Percentiles rank a stretch among this genome's conserved stretches.
Evolutionary conservation across 108 stramenopile species (phyloP).

Genomic region (Nitzschia putrida): DNA sequence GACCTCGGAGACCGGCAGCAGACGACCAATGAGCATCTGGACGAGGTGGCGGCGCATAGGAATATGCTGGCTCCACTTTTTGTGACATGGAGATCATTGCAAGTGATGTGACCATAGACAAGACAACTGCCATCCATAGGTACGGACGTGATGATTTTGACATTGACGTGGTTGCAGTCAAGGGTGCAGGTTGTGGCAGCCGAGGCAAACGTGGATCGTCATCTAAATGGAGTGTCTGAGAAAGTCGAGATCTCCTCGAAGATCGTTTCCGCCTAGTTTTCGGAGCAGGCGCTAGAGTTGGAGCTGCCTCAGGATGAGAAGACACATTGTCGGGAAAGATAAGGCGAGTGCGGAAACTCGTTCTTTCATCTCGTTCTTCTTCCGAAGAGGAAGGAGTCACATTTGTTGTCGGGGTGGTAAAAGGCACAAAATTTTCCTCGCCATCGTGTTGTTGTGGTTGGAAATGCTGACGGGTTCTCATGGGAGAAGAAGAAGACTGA

Average conservation of each 20-base stretch:
- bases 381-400: constrained; percentile 18
- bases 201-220: neutral
- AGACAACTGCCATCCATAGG: neutral
- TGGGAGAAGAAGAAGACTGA: too few species aligned
- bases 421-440: too few species aligned
- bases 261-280: constrained; percentile 15
- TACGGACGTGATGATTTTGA: neutral
- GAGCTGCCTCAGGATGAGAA: constrained; percentile 6
- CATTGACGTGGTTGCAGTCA: neutral
- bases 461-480: too few species aligned
- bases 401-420: neutral
- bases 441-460: too few species aligned
- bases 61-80: neutral
- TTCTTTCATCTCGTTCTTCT: constrained; percentile 20
- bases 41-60: constrained; percentile 2
- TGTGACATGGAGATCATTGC: constrained; percentile 32
- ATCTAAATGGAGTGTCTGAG: constrained; percentile 19
- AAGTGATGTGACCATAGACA: constrained; percentile 8
- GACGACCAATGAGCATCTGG: constrained; percentile 10
- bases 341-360: constrained; percentile 5
- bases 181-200: neutral
- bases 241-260: constrained; percentile 17
- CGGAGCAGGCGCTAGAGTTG: constrained; percentile 13
- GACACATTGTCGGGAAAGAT: constrained; percentile 14
- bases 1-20: constrained; percentile 32